Conservation (phyloP, 805 yeast species). For the Jamesozyma hellenica region DNA sequence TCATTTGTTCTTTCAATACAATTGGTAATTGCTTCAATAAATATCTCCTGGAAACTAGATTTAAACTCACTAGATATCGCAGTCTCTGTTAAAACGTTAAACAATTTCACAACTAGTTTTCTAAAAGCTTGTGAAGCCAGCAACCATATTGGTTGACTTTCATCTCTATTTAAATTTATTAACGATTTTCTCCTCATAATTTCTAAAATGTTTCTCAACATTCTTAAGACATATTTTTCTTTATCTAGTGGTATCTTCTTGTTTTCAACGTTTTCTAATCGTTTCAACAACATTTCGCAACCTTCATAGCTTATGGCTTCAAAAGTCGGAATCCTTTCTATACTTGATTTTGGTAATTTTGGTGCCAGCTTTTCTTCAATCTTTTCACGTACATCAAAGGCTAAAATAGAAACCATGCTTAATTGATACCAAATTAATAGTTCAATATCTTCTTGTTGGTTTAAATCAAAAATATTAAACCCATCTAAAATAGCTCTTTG, state of each 20-base stretch:
- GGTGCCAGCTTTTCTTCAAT: constrained; percentile 45
- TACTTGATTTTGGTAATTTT: constrained; percentile 25
- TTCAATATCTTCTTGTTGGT: constrained; percentile 31
- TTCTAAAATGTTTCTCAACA: constrained; percentile 43
- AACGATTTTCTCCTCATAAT: constrained; percentile 37
- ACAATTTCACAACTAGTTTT: constrained; percentile 24
- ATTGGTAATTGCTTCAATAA: constrained; percentile 26
- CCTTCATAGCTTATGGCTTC: constrained; percentile 47
- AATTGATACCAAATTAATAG: constrained; percentile 44
- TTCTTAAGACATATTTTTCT: constrained; percentile 37
- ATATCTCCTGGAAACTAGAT: constrained; percentile 15
- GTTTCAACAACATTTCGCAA: constrained; percentile 32
- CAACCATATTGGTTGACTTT: constrained; percentile 42
- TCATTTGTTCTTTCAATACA: constrained; percentile 21
- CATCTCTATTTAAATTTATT: constrained; percentile 14
- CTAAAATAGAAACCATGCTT: constrained; percentile 43
- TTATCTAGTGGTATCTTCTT: constrained; percentile 27
- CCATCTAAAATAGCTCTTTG: constrained; percentile 51
- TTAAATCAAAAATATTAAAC: constrained; percentile 28
- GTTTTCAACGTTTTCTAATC: constrained; percentile 30
- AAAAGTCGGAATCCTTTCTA: constrained; percentile 49
- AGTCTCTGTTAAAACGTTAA: constrained; percentile 4
- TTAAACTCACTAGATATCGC: constrained; percentile 5
- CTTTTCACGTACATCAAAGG: constrained; percentile 50
- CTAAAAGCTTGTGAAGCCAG: constrained; percentile 37